Base-by-base conservation (phyloP, 2,329 filamentous ascomycete genomes). In the Exophiala alcalophila region DNA sequence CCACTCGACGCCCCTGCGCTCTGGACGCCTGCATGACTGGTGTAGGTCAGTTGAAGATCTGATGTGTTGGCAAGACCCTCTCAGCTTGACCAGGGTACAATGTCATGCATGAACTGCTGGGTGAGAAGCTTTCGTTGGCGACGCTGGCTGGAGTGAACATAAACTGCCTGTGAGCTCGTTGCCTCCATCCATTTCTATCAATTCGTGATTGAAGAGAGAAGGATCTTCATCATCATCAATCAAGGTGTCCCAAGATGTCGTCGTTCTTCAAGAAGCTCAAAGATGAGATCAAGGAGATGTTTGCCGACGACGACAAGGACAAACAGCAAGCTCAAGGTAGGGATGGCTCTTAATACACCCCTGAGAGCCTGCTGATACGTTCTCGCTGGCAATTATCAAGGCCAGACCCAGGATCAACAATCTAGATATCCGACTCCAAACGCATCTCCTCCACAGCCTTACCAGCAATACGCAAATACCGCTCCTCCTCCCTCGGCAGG, bases 211-310 rank as follows among this genome's bases (percentile, higher is more conserved):
- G n/a, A n/a, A n/a, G n/a, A n/a, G n/a, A n/a, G n/a, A n/a, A n/a
- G n/a, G n/a, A n/a, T n/a, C n/a, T n/a, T n/a, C n/a, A n/a, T n/a
- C n/a, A n/a, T n/a, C n/a, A n/a, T n/a, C n/a, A n/a, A n/a, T n/a
- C n/a, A n/a, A n/a, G n/a, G n/a, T n/a, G n/a, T n/a, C n/a, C 14
- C 24, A 36, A 37, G 14, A 50, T 50, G 48, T 50, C 44, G 1
- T 50, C 44, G 1, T 47, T 50, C 19, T 41, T 50, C 40, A 47
- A 50, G 34, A 50, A 50, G 39, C 27, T 44, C 26, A 47, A 50
- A 21, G 45, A 49, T 28, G 48, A 54, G 35, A 28, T 54, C 28
- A 52, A 47, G 36, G 51, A 47, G 23, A 28, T 54, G 31, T 33
- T 54, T 34, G 42, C 48, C n/a, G 49, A 53, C 26, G 49, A 51